Conservation (phyloP, 2,329 filamentous ascomycete genomes). For the Ambrosiella cleistominuta region DNA sequence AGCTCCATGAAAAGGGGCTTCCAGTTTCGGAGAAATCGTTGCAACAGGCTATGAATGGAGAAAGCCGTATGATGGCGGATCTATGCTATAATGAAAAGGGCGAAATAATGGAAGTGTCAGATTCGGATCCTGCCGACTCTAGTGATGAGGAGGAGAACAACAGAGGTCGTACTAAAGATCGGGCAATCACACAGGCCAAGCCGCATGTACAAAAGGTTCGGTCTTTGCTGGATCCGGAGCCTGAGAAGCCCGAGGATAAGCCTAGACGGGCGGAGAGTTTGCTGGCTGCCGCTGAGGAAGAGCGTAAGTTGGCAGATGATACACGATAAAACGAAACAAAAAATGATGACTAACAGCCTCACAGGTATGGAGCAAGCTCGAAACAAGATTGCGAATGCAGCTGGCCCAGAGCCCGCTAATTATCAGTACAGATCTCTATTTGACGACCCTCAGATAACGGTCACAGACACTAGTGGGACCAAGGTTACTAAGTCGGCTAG, state of each 20-base stretch:
- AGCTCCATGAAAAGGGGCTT: slow-evolving; percentile 44
- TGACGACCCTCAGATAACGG: slow-evolving; percentile 46
- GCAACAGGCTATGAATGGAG: not conserved
- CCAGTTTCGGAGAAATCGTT: slow-evolving; percentile 20
- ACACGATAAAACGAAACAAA: too few species aligned
- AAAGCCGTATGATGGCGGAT: not conserved
- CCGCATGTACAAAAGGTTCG: not conserved
- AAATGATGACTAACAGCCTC: not conserved
- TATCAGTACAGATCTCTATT: slow-evolving; percentile 47
- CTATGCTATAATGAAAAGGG: slow-evolving; percentile 35
- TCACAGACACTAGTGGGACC: slow-evolving; percentile 34
- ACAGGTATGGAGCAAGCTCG: slow-evolving; percentile 6
- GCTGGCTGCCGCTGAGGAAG: slow-evolving; percentile 59
- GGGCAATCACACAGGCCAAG: slow-evolving; percentile 14
- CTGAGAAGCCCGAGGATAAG: slow-evolving; percentile 14
- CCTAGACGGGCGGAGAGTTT: slow-evolving; percentile 37
- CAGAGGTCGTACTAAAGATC: slow-evolving; percentile 40
- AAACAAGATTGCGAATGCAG: slow-evolving; percentile 15
- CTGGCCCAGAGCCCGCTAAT: slow-evolving; percentile 23
- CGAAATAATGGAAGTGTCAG: slow-evolving; percentile 43
- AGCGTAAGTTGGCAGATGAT: slow-evolving; percentile 39
- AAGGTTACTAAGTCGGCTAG: slow-evolving; percentile 29
- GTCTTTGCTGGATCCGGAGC: slow-evolving; percentile 18
- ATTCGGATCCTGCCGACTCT: slow-evolving; percentile 44
- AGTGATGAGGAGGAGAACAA: slow-evolving; percentile 43